Percentiles rank a stretch among this genome's conserved stretches.
Conservation (phyloP, 2,329 filamentous ascomycete genomes). For the Claviceps lovelessii region DNA sequence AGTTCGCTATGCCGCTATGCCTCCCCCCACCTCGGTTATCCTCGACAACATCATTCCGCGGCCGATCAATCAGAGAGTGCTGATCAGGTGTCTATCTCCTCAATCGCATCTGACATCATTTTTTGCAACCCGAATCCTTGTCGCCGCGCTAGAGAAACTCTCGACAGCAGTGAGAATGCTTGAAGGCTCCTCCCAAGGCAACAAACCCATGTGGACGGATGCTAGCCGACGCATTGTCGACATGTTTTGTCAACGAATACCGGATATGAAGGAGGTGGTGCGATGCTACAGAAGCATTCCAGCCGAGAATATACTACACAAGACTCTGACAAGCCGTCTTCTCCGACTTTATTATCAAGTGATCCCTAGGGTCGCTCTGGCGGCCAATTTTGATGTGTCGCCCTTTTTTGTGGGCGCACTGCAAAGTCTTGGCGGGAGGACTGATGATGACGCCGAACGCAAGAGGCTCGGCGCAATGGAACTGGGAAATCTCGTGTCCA, state of each 20-base stretch:
- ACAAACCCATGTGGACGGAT: constrained; percentile 48
- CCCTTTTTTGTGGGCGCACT: constrained; percentile 57
- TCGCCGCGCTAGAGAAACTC: constrained; percentile 68
- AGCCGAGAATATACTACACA: constrained; percentile 56
- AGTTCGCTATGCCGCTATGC: constrained; percentile 45
- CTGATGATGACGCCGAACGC: constrained; percentile 33
- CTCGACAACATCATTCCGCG: constrained; percentile 78
- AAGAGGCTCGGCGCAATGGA: constrained; percentile 52
- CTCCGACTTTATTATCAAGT: constrained; percentile 75
- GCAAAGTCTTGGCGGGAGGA: constrained; percentile 41
- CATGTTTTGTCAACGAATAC: constrained; percentile 65
- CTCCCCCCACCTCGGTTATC: constrained; percentile 64
- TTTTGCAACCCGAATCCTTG: constrained; percentile 68
- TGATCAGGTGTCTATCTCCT: constrained; percentile 65
- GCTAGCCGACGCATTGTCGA: constrained; percentile 52
- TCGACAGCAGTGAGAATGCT: constrained; percentile 48
- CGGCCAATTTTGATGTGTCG: constrained; percentile 81
- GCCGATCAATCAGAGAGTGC: constrained; percentile 64
- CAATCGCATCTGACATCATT: constrained; percentile 69
- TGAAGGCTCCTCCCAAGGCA: constrained; percentile 25
- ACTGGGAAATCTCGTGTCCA: constrained; percentile 64
- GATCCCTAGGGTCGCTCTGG: constrained; percentile 63
- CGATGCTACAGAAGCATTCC: constrained; percentile 55
- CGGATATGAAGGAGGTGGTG: constrained; percentile 69
- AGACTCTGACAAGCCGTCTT: constrained; percentile 64